These are phyloP conservation scores for Hygrophorus pudorinus DNA, from an alignment of 768 basidiomycete species.

Conservation along the genomic window DNA sequence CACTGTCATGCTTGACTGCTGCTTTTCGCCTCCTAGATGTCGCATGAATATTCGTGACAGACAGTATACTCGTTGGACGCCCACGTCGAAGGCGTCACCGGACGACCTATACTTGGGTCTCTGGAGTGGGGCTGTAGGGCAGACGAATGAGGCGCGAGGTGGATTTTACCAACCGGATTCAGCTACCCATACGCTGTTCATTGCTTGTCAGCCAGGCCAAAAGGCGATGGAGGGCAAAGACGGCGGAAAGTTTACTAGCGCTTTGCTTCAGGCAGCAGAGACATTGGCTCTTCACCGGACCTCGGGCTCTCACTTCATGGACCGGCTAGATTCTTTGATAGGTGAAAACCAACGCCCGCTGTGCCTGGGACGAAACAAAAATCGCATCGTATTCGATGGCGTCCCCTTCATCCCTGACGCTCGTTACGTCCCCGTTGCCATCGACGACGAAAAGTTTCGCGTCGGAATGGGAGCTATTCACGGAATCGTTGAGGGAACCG, in stretches of 20 bases:
- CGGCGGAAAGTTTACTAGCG: conserved; percentile 51
- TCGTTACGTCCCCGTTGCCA: conserved; percentile 34
- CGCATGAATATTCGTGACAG: conserved; percentile 32
- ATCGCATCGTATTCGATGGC: conserved; percentile 43
- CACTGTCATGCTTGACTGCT: conserved; percentile 57
- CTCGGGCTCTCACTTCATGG: conserved; percentile 38
- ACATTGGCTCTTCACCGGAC: conserved; percentile 42
- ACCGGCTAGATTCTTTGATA: conserved; percentile 28
- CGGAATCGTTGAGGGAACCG: conserved; percentile 53
- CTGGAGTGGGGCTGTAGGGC: conserved; percentile 39
- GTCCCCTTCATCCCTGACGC: conserved; percentile 45
- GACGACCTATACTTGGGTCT: conserved; percentile 47
- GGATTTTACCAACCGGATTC: conserved; percentile 35
- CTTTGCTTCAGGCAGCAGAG: conserved; percentile 39
- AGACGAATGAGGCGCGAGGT: conserved; percentile 23
- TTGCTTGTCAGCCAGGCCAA: conserved; percentile 46
- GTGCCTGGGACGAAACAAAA: conserved; percentile 38
- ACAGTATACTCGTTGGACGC: conserved; percentile 46
- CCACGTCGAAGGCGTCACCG: conserved; percentile 40
- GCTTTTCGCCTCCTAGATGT: conserved; percentile 38
- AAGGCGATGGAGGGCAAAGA: conserved; percentile 51
- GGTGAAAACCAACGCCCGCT: conserved; percentile 37
- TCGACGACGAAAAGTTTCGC: conserved; percentile 31
- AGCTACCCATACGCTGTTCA: conserved; percentile 41
- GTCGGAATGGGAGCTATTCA: conserved; percentile 52